Conservation (phyloP, 192 early-diverging fungal genomes). For the Physocladia obscura region DNA sequence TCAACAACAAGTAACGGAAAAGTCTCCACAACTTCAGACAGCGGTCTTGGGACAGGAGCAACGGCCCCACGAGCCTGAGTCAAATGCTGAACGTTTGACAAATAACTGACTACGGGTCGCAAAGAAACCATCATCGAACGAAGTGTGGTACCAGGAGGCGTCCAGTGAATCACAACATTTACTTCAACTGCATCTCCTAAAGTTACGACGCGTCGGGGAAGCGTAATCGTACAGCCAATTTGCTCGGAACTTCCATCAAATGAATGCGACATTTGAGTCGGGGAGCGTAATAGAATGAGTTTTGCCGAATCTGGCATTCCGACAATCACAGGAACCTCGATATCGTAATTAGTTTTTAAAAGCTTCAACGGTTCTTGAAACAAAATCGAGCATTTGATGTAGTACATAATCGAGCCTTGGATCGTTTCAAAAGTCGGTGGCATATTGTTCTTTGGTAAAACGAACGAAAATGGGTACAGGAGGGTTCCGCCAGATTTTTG, state of each 20-base stretch:
- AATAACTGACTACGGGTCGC: conserved; percentile 1
- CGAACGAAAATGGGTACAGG: conserved; percentile 12
- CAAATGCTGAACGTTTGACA: background rate
- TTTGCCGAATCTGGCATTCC: conserved; percentile 19
- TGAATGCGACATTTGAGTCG: conserved; percentile 12
- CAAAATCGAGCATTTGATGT: conserved; percentile 21
- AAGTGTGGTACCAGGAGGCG: conserved; percentile 5
- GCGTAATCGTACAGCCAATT: conserved; percentile 1
- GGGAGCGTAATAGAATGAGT: background rate
- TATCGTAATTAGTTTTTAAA: conserved; percentile 13
- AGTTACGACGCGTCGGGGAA: conserved; percentile 1
- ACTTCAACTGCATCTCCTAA: conserved; percentile 21
- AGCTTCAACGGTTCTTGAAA: conserved; percentile 34
- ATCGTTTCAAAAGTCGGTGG: conserved; percentile 13
- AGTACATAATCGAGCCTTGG: conserved; percentile 13
- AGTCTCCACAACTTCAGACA: background rate
- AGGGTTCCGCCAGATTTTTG: conserved; percentile 6
- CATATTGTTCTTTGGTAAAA: conserved; percentile 9
- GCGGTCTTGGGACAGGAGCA: background rate
- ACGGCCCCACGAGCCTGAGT: background rate
- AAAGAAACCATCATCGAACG: conserved; percentile 17
- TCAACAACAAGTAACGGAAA: conserved; percentile 7
- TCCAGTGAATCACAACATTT: conserved; percentile 8
- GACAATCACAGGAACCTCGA: conserved; percentile 24
- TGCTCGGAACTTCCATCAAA: background rate